Evolutionary conservation across 495 filamentous ascomycete genomes (phyloP), one percentile per base, ranked within the genome.

Genomic region (Cairneyella variabilis): DNA sequence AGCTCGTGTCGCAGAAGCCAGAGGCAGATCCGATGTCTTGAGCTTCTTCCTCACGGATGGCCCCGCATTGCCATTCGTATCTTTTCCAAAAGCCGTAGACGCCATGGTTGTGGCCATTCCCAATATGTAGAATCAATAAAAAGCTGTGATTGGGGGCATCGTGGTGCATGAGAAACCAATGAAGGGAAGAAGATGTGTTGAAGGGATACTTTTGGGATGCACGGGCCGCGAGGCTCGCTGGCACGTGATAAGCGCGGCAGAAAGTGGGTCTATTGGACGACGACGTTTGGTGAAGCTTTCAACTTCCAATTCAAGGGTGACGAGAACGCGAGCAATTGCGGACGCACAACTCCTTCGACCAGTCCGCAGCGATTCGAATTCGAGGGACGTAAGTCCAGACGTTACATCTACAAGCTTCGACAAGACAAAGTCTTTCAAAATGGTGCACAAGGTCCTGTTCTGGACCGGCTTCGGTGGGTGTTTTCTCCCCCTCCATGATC

Each of bases 381-480:
- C 39, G 18, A 22, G 37, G 17, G 23, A 41, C 38, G 17, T 20
- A 16, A 21, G 6, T 41, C 5, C 16, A 41, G 38, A 41, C 16
- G 5, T 7, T 7, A 21, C 5, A 14, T 20, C 17, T 16, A 3
- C 38, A 41, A 41, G 18, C 23, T 16, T 17, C 17, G 38, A 41
- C 38, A 21, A 41, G 17, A 21, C 0, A 16, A 41, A 18, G 6
- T 21, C 17, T n/a, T 25, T 45, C 59, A 71, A 64, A 68, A 80
- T 80, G 77, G 76, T 82, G 48, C 60, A 62, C 77, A 90, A 90
- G 75, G 79, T 96, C 70, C 71, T 96, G 70, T 96, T 97, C 83
- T 98, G 93, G 93, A 80, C 82, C 64, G 86, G 88, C 80, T 96
- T 97, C 83, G 93, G 93, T 98, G 85, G 64, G 76, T 72, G 54